Evolutionary conservation across 176 grass and related monocot species (phyloP).

Genomic region (Rhynchospora tenuis): DNA sequence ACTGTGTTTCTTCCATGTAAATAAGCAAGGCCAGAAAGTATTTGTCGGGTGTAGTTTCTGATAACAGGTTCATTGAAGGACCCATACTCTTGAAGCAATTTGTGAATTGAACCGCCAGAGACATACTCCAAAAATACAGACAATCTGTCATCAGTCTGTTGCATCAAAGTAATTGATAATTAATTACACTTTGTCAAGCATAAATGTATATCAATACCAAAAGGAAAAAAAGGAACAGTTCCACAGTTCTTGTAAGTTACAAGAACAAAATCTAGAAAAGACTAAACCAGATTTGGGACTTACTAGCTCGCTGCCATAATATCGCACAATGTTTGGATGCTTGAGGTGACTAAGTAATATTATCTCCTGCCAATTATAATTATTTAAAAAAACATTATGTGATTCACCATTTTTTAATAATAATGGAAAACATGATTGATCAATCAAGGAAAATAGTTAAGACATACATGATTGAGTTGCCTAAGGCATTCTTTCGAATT

Average conservation of each 20-base stretch:
- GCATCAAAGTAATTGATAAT: slow-evolving; percentile 13
- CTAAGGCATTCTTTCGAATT: slow-evolving; percentile 94
- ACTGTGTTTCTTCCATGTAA: slow-evolving; percentile 80
- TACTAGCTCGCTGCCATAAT: slow-evolving; percentile 90
- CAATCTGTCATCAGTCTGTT: slow-evolving; percentile 64
- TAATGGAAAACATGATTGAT: not conserved
- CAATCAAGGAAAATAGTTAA: not conserved
- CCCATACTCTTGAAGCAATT: slow-evolving; percentile 87
- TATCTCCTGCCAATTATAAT: slow-evolving; percentile 63
- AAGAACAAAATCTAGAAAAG: slow-evolving; percentile 1
- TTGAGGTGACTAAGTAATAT: slow-evolving; percentile 75
- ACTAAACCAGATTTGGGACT: slow-evolving; percentile 27
- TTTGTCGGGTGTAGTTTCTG: slow-evolving; percentile 79
- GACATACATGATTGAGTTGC: slow-evolving; percentile 74
- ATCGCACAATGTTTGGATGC: slow-evolving; percentile 90
- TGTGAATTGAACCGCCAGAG: slow-evolving; percentile 93
- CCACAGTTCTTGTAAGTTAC: not conserved
- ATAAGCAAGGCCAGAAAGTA: slow-evolving; percentile 85
- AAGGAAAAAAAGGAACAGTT: not conserved
- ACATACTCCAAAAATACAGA: slow-evolving; percentile 90
- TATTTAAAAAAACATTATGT: slow-evolving; percentile 14
- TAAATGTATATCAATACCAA: not conserved
- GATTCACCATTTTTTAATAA: not conserved
- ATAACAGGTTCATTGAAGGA: slow-evolving; percentile 79
- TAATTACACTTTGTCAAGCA: slow-evolving; percentile 16